phyloP scores from a whole-genome alignment of 1,139 yeast species.

The Yamadazyma pseudoaaseri region DNA sequence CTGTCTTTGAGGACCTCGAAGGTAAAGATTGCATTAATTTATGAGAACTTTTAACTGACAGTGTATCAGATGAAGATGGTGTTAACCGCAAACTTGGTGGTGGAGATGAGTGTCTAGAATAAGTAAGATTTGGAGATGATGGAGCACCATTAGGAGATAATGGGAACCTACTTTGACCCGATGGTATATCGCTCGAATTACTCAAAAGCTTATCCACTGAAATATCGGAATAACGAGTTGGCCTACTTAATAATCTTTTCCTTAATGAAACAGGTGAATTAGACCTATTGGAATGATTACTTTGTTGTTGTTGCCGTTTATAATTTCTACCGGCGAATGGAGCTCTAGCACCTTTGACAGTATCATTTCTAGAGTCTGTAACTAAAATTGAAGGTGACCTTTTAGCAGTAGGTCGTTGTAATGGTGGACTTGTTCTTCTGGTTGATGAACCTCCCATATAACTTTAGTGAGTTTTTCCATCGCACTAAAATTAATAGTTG shows the following conservation, averaged over 20 bases:
- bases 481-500: constrained; percentile 1
- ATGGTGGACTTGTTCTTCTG: constrained; percentile 11
- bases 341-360: constrained; percentile 61
- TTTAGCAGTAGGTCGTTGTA: constrained; percentile 66
- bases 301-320: constrained; percentile 35
- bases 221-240: constrained; percentile 60
- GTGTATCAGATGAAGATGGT: constrained; percentile 12
- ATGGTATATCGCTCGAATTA: constrained; percentile 82
- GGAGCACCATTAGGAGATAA: constrained; percentile 16
- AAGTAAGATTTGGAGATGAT: constrained; percentile 9
- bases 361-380: constrained; percentile 75
- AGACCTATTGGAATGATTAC: constrained; percentile 5
- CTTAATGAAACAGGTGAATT: constrained; percentile 10
- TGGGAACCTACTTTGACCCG: constrained; percentile 60
- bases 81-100: constrained; percentile 15
- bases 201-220: constrained; percentile 71
- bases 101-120: constrained; percentile 12
- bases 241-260: constrained; percentile 13
- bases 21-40: constrained; percentile 71
- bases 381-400: constrained; percentile 92
- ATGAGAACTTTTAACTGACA: constrained; percentile 44
- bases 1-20: constrained; percentile 80
- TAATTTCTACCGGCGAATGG: constrained; percentile 76
- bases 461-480: no score
- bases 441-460: constrained; percentile 4